phyloP scores from a whole-genome alignment of 2,329 filamentous ascomycete genomes.

The Drechslera avenae region DNA sequence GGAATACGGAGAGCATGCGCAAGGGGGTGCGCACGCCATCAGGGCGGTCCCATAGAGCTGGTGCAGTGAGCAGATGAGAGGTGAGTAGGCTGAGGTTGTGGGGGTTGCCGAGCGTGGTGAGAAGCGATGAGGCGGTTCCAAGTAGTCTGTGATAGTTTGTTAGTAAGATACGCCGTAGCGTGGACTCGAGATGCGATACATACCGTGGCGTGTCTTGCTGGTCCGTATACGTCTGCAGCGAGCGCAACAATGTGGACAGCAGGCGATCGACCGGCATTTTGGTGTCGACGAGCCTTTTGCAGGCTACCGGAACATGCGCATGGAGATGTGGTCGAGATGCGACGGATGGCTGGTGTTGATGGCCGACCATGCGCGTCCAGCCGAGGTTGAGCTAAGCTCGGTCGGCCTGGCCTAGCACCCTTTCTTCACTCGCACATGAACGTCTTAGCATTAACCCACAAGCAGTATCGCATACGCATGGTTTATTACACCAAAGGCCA shows the following conservation, averaged over 20 bases:
- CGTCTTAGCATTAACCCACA: slow-evolving; percentile 18
- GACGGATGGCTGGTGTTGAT: slow-evolving; percentile 26
- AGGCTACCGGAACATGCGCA: slow-evolving; percentile 7
- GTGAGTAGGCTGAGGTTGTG: slow-evolving; percentile 75
- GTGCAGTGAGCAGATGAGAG: slow-evolving; percentile 72
- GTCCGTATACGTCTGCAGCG: slow-evolving; percentile 63
- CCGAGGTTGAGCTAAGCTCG: slow-evolving; percentile 36
- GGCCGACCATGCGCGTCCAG: slow-evolving; percentile 14
- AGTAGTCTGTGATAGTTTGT: slow-evolving; percentile 53
- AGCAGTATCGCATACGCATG: not conserved
- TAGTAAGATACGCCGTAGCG: slow-evolving; percentile 28
- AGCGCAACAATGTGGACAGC: slow-evolving; percentile 69
- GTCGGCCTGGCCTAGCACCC: slow-evolving; percentile 19
- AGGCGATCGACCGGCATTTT: slow-evolving; percentile 70
- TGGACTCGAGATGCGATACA: slow-evolving; percentile 16
- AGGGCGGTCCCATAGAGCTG: slow-evolving; percentile 70
- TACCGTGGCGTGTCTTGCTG: slow-evolving; percentile 66
- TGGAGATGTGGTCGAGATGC: slow-evolving; percentile 1
- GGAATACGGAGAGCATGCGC: slow-evolving; percentile 72
- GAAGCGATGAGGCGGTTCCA: slow-evolving; percentile 69
- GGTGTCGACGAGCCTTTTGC: slow-evolving; percentile 9
- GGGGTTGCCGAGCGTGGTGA: slow-evolving; percentile 73
- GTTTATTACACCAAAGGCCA: not conserved
- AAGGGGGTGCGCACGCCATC: slow-evolving; percentile 67
- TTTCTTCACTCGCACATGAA: slow-evolving; percentile 20